Evolutionary conservation across 164 flowering plant genomes (phyloP).

Genomic region (Chloranthus sessilifolius): DNA sequence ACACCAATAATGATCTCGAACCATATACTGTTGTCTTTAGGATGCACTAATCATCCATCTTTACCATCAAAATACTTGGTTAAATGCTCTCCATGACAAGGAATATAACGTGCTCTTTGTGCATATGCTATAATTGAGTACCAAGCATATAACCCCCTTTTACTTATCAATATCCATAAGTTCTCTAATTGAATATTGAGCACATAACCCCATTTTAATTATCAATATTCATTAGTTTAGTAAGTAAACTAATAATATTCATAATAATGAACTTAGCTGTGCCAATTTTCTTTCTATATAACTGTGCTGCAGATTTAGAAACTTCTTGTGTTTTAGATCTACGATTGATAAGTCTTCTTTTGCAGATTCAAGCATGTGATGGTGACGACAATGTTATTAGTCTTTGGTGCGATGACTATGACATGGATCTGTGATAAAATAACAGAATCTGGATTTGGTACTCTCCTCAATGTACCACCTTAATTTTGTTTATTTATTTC

Average conservation of each 20-base stretch:
- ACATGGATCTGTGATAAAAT: conserved; percentile 95
- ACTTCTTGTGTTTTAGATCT: not conserved
- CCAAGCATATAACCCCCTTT: too few relatives aligned
- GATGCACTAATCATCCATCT: too few relatives aligned
- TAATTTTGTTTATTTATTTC: not conserved
- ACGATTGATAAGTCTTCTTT: conserved; percentile 1
- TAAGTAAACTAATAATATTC: not conserved
- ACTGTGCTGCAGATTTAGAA: not conserved
- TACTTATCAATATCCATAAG: too few relatives aligned
- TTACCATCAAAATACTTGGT: too few relatives aligned
- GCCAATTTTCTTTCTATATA: not conserved
- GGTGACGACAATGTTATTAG: conserved; percentile 62
- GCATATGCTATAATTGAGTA: too few relatives aligned
- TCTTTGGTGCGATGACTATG: conserved; percentile 90
- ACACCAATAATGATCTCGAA: too few relatives aligned
- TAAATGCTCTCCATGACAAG: too few relatives aligned
- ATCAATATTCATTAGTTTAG: too few relatives aligned
- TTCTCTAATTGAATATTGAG: too few relatives aligned
- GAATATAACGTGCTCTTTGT: too few relatives aligned
- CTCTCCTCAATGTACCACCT: conserved; percentile 4
- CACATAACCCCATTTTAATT: too few relatives aligned
- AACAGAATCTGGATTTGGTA: conserved; percentile 97
- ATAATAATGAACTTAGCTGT: not conserved
- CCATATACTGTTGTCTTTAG: too few relatives aligned
- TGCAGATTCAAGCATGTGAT: conserved; percentile 87